Evolutionary conservation across 2,329 filamentous ascomycete species (phyloP).

Genomic region (Emmonsiellopsis sp.): DNA sequence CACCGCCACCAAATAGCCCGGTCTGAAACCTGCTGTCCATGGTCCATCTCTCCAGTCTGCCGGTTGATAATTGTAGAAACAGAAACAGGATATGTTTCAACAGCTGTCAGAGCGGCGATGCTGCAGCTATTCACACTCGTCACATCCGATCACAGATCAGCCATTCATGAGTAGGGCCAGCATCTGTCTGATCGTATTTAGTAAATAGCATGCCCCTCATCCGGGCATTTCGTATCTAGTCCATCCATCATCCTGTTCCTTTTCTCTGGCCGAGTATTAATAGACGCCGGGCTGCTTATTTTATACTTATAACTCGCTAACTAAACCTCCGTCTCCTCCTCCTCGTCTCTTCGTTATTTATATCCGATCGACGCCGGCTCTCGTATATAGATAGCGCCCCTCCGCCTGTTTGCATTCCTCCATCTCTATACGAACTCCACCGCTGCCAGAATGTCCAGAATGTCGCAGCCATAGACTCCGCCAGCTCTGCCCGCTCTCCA

Average conservation of each 20-base stretch:
- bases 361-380: neutral
- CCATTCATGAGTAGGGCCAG: no score
- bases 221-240: neutral
- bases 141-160: neutral
- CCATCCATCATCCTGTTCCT: neutral
- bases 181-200: no score
- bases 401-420: neutral
- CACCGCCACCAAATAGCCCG: no score
- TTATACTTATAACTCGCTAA: no score
- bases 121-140: neutral
- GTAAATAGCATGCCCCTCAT: no score
- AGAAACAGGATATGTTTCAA: neutral
- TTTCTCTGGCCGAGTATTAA: neutral
- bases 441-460: neutral
- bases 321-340: neutral
- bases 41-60: no score
- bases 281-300: no score
- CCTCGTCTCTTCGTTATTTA: neutral
- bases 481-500: conserved; percentile 11
- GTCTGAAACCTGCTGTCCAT: no score
- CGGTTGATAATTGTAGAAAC: neutral
- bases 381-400: neutral
- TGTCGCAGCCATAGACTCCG: conserved; percentile 1
- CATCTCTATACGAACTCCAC: neutral
- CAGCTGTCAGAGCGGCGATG: neutral